Conservation (phyloP, 2,329 filamentous ascomycete species). For the Ceratocystis alfenasii region DNA sequence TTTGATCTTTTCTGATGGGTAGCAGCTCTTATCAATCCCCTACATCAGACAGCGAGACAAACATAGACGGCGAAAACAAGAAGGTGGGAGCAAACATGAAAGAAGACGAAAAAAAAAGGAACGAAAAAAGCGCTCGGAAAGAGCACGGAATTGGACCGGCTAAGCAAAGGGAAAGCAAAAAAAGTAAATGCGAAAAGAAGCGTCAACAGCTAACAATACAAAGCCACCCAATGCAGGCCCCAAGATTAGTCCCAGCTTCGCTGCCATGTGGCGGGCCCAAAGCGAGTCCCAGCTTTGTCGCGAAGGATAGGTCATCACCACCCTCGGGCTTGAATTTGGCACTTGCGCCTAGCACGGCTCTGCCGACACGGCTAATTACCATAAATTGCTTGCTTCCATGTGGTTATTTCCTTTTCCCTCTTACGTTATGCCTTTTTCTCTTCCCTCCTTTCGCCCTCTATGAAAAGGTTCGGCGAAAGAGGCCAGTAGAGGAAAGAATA, state of each 20-base stretch:
- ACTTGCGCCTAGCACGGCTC: slow-evolving; percentile 4
- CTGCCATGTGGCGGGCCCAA: slow-evolving; percentile 5
- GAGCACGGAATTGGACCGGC: neutral
- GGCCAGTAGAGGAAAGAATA: neutral
- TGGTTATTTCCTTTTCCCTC: neutral
- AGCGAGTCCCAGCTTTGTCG: neutral
- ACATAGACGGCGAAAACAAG: neutral
- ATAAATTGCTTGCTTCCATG: neutral
- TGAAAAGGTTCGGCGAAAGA: no score
- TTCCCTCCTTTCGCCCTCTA: no score
- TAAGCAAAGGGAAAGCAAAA: neutral
- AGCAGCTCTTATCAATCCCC: neutral
- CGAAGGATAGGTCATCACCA: neutral
- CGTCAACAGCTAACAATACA: neutral
- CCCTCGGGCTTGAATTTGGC: neutral
- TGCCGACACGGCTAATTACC: neutral
- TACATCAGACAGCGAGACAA: neutral
- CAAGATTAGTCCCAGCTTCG: slow-evolving; percentile 5
- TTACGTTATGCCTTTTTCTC: slow-evolving; percentile 1
- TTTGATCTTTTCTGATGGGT: neutral
- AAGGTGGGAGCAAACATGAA: neutral
- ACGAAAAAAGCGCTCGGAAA: neutral
- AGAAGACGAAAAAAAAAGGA: neutral
- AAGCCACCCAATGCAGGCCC: neutral
- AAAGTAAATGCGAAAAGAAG: neutral